Conservation (phyloP, 495 filamentous ascomycete genomes). For the Cetradonia linearis region DNA sequence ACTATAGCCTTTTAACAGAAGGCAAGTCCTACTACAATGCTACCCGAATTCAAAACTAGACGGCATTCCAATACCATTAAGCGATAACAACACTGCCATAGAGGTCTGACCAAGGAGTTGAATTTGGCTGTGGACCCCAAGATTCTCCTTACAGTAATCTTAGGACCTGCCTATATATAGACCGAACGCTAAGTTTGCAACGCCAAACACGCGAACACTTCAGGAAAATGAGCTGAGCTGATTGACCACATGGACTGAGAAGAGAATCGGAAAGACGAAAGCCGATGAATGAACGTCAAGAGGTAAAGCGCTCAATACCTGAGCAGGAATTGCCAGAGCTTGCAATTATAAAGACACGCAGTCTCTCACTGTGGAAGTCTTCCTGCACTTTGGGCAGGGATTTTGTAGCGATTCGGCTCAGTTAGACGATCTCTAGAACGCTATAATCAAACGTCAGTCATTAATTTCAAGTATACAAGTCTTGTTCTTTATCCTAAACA, state of each 20-base stretch:
- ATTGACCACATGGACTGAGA: background rate
- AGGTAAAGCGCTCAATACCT: background rate
- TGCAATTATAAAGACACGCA: background rate
- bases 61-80: background rate
- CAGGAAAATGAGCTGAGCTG: background rate
- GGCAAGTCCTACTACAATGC: background rate
- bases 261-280: background rate
- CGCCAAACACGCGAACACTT: background rate
- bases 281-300: background rate
- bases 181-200: background rate
- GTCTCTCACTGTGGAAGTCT: background rate
- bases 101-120: background rate
- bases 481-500: background rate
- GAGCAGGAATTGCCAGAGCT: background rate
- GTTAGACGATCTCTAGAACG: accelerated
- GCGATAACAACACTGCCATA: background rate
- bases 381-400: background rate
- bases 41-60: background rate
- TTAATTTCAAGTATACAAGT: background rate
- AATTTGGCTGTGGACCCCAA: background rate
- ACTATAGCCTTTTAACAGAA: background rate
- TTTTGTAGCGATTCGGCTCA: background rate
- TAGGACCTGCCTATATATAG: background rate
- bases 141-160: too few species aligned
- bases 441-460: background rate